phyloP scores from a whole-genome alignment of 192 early-diverging fungal species.

The Coemansia umbellata region DNA sequence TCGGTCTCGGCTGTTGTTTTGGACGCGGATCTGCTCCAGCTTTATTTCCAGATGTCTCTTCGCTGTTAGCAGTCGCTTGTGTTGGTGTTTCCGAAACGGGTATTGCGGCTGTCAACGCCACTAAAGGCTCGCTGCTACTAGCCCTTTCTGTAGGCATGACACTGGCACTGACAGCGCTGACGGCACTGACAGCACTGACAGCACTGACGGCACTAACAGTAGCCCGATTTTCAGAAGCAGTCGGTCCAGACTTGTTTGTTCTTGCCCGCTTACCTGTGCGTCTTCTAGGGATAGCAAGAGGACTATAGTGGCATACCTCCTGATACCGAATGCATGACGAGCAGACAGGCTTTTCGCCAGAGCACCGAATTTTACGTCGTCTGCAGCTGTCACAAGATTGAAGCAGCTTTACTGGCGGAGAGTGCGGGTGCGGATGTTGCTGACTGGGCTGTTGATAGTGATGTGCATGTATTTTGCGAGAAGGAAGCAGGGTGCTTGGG shows the following conservation, averaged over 20 bases:
- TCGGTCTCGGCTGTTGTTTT: too few species aligned
- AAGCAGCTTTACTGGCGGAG: conserved; percentile 29
- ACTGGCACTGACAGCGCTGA: background rate
- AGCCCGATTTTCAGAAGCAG: background rate
- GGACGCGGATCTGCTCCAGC: background rate
- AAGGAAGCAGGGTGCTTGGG: conserved; percentile 24
- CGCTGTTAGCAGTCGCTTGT: too few species aligned
- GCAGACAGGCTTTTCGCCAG: conserved; percentile 49
- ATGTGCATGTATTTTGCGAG: conserved; percentile 23
- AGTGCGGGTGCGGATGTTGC: conserved; percentile 12
- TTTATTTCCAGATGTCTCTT: background rate
- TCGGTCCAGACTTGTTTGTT: background rate
- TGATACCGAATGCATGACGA: conserved; percentile 45
- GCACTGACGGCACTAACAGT: background rate
- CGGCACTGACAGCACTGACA: background rate
- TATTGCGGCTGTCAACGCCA: background rate
- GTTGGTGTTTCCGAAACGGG: background rate
- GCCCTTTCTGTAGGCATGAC: background rate
- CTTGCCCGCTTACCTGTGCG: conserved; percentile 29
- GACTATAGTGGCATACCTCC: conserved; percentile 52
- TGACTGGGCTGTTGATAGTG: conserved; percentile 2
- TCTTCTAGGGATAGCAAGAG: conserved; percentile 41
- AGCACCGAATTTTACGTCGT: conserved; percentile 48
- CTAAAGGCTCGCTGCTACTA: background rate
- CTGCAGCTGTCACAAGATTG: conserved; percentile 53